A percentile compares a stretch with the other conserved stretches of the same genome.
Conservation (phyloP, 2,329 filamentous ascomycete species). For the Chrysoporthe deuterocubensis region DNA sequence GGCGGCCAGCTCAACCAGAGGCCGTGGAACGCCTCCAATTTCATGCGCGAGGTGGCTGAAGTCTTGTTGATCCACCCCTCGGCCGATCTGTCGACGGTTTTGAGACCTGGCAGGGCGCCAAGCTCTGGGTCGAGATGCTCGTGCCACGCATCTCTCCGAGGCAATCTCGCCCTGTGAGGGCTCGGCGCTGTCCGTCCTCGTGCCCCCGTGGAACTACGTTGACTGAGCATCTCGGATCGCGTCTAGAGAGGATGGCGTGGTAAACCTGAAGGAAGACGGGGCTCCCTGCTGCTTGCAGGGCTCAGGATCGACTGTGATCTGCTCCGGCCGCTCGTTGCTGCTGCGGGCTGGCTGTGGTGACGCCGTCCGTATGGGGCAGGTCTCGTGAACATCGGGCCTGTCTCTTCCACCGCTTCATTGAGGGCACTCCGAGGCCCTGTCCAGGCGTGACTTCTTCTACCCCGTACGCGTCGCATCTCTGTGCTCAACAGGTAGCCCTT, state of each 20-base stretch:
- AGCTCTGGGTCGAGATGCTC: no score
- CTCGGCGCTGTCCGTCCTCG: not conserved
- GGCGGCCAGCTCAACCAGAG: no score
- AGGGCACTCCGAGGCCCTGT: no score
- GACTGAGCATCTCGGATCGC: conserved; percentile 7
- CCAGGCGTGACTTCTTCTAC: no score
- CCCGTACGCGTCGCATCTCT: no score
- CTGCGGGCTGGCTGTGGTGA: not conserved
- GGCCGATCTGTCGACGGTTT: not conserved
- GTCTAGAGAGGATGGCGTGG: not conserved
- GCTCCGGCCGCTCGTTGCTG: not conserved
- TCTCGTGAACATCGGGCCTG: no score
- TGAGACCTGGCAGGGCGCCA: no score
- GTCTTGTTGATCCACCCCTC: not conserved
- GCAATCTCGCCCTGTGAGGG: no score
- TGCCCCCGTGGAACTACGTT: not conserved
- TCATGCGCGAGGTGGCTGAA: not conserved
- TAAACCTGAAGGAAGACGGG: no score
- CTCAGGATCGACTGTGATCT: not conserved
- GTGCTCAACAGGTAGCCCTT: no score
- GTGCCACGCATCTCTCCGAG: no score
- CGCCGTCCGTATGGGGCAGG: not conserved
- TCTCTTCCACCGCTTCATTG: no score
- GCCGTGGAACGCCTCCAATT: not conserved
- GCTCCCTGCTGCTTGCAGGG: not conserved